Evolutionary conservation across 768 basidiomycete species (phyloP), one percentile per base, ranked within the genome.

Genomic region (Macrocybe gigantea): DNA sequence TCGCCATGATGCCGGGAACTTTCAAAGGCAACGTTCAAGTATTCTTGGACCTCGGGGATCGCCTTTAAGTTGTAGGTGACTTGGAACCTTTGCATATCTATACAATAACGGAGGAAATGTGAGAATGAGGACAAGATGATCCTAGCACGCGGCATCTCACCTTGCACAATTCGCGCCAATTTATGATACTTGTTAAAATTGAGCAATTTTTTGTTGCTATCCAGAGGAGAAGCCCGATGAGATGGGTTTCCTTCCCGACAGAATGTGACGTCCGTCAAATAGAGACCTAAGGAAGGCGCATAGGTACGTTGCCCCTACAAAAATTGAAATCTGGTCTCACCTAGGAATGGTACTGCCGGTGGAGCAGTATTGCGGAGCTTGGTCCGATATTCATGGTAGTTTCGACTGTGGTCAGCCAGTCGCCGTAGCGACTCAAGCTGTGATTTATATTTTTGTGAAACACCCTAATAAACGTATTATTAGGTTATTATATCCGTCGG

Each of bases 111-210:
- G 22, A 22, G 22, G 34, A 37, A 32, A 48, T 31, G n/a, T 45
- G 31, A 2, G 35, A 36, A 47, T 29, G 15, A 32, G 15, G 38
- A n/a, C 8, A 5, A 42, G 3, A 8, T 33, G 13, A 49, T 34
- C 12, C 13, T 13, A 30, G 12, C n/a, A 36, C 12, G n/a, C 10
- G 33, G 22, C 33, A 0, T 44, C 66, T 58, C 54, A 80, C 88
- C 88, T 71, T 88, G 83, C 38, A 93, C 78, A 55, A 95, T 92
- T 58, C 83, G 75, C 33, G 86, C 86, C 49, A 94, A 75, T 62
- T 91, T 95, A 60, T 88, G 87, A 58, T 96, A 98, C 65, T 96
- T 95, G 66, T 94, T 95, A 60, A 96, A 93, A 66, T 99, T 99
- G 62, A 98, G 75, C 35, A 99, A 68, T 56, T 83, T 88, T 66